Evolutionary conservation across 768 basidiomycete genomes (phyloP), one percentile per base, ranked within the genome.

Genomic region (Ramaria sp.): DNA sequence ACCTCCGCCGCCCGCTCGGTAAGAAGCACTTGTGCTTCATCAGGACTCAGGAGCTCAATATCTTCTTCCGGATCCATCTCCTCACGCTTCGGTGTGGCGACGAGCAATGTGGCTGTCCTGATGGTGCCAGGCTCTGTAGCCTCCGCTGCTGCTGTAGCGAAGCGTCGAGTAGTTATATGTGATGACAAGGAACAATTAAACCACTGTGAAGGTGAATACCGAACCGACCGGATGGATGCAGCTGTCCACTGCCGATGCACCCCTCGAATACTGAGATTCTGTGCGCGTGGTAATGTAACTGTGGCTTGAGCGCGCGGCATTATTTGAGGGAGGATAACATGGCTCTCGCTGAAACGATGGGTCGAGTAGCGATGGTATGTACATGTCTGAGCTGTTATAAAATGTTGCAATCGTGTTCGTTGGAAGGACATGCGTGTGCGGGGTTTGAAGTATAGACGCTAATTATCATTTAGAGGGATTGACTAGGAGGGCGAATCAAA

Each of bases 1-100:
- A 88, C 88, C 73, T 89, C 82, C 2, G 87, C 88, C 37, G 88
- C 88, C 15, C 86, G 74, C 61, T 86, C 80, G 2, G 88, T 88
- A 46, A 91, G 75, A 22, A 73, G 70, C 9, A 90, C 66, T 31
- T 71, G 71, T 2, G 83, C 77, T 51, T 83, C 69, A 41, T 80
- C 74, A 41, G 72, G 69, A 0, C 80, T 73, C 50, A 84, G 62
- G 12, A 82, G 65, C 20, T 86, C 81, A 2, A 81, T 74, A 45
- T 87, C 30, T 30, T 54, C 53, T 3, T 54, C 53, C 7, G 39
- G 39, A 41, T 27, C n/a, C 20, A 49, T 48, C 13, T 56, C 34
- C 37, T 24, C 20, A 6, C 13, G 54, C 12, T 56, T 31, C 20
- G 54, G 54, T 24, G 24, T 15, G n/a, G 31, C n/a, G 17, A 38